Conservation (phyloP, 1,284 basidiomycete species). For the Ustilago vetiveriae region DNA sequence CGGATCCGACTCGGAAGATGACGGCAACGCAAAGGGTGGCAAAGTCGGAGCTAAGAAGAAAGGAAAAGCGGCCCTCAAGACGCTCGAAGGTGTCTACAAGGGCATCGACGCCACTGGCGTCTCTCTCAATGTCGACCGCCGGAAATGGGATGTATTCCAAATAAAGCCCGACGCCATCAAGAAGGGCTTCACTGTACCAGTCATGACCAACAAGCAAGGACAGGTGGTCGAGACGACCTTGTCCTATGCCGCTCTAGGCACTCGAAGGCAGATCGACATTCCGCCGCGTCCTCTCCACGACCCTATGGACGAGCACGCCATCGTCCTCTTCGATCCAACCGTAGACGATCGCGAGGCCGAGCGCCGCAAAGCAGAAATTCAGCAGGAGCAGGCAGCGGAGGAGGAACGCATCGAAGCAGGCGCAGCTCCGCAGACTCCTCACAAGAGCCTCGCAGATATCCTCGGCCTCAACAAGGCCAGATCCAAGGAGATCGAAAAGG, state of each 20-base stretch:
- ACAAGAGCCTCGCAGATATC: slow-evolving; percentile 86
- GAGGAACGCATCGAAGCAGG: slow-evolving; percentile 32
- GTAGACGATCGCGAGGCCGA: slow-evolving; percentile 74
- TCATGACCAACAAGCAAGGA: slow-evolving; percentile 82
- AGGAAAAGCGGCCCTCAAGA: slow-evolving; percentile 38
- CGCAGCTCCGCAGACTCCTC: slow-evolving; percentile 72
- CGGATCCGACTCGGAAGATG: slow-evolving; percentile 32
- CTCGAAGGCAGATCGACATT: slow-evolving; percentile 82
- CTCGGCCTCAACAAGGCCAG: slow-evolving; percentile 73
- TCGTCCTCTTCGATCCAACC: slow-evolving; percentile 96
- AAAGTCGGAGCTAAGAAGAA: slow-evolving; percentile 36
- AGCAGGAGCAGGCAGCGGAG: slow-evolving; percentile 42
- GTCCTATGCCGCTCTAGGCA: slow-evolving; percentile 83
- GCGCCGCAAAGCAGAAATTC: slow-evolving; percentile 44
- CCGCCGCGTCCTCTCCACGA: slow-evolving; percentile 92
- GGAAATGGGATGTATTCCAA: slow-evolving; percentile 59
- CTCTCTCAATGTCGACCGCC: slow-evolving; percentile 61
- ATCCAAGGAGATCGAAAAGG: slow-evolving; percentile 73
- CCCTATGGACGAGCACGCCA: slow-evolving; percentile 96
- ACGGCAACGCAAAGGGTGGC: slow-evolving; percentile 9
- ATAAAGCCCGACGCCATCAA: slow-evolving; percentile 57
- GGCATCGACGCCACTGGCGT: slow-evolving; percentile 62
- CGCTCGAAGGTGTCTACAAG: slow-evolving; percentile 63
- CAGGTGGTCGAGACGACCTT: slow-evolving; percentile 75
- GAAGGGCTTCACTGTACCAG: slow-evolving; percentile 81